phyloP scores from a whole-genome alignment of 2,329 filamentous ascomycete genomes.

The Colletotrichum cuscutae region DNA sequence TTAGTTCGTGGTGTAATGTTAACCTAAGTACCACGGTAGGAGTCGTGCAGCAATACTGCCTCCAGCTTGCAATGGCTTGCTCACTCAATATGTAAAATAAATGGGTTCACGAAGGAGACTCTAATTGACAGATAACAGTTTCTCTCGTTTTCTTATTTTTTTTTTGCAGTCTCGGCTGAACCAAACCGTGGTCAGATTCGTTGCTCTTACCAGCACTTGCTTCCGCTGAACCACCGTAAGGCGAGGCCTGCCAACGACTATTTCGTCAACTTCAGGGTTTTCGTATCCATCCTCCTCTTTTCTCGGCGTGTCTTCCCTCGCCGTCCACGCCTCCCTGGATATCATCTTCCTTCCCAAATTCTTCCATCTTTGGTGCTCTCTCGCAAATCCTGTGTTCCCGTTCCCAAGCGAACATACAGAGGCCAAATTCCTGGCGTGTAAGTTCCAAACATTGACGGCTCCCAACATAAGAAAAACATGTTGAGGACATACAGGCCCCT shows the following conservation, averaged over 20 bases:
- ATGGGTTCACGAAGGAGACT: too few species aligned
- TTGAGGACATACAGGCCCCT: background rate
- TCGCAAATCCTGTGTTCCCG: background rate
- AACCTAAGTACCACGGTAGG: too few species aligned
- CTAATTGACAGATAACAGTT: background rate
- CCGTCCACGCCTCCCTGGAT: background rate
- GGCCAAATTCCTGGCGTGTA: background rate
- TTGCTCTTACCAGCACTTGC: slow-evolving; percentile 18
- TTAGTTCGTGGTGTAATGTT: too few species aligned
- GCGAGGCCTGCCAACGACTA: background rate
- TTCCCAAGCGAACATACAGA: background rate
- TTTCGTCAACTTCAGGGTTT: background rate
- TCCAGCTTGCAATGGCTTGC: too few species aligned
- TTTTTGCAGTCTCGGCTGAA: background rate
- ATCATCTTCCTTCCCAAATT: background rate
- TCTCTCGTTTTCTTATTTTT: background rate
- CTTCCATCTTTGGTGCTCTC: background rate
- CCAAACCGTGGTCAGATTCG: background rate
- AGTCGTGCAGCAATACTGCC: too few species aligned
- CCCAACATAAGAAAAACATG: background rate
- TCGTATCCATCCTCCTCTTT: background rate
- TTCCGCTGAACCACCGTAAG: background rate
- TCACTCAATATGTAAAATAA: too few species aligned
- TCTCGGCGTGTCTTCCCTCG: background rate
- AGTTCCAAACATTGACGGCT: background rate